Evolutionary conservation across 2,329 filamentous ascomycete species (phyloP).

Genomic region (Talaromyces sp.): DNA sequence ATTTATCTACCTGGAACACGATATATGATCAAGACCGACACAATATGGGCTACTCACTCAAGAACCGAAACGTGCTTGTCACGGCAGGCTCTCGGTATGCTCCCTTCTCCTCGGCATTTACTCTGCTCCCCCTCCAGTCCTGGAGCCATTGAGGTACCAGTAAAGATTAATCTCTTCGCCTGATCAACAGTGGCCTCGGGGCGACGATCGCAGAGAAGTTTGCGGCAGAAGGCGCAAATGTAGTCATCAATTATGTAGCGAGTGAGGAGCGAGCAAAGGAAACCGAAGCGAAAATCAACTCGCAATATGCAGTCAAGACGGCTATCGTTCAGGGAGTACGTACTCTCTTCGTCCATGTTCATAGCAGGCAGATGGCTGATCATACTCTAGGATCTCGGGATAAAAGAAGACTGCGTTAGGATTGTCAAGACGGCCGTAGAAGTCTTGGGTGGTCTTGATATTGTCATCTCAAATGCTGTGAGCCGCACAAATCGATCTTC

Average conservation of each 20-base stretch:
- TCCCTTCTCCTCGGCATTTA: not conserved
- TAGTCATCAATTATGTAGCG: constrained; percentile 70
- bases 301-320: constrained; percentile 51
- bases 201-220: constrained; percentile 65
- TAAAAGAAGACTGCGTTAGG: constrained; percentile 55
- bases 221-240: constrained; percentile 62
- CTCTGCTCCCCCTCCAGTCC: not conserved
- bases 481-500: constrained; percentile 20
- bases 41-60: constrained; percentile 62
- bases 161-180: not conserved
- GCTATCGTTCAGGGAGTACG: constrained; percentile 59
- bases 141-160: no score
- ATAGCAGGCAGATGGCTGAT: not conserved
- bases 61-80: constrained; percentile 59
- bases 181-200: constrained; percentile 60
- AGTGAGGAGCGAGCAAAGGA: constrained; percentile 57
- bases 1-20: not conserved
- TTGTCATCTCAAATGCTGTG: constrained; percentile 72
- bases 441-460: constrained; percentile 66
- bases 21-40: constrained; percentile 9
- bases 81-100: constrained; percentile 60
- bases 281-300: constrained; percentile 55
- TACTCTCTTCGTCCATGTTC: not conserved
- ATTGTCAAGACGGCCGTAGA: constrained; percentile 59
- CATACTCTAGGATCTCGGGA: constrained; percentile 56